A percentile compares a stretch with the other conserved stretches of the same genome.
Conservation (phyloP, 2,329 filamentous ascomycete species). For the Cercospora beticola region DNA sequence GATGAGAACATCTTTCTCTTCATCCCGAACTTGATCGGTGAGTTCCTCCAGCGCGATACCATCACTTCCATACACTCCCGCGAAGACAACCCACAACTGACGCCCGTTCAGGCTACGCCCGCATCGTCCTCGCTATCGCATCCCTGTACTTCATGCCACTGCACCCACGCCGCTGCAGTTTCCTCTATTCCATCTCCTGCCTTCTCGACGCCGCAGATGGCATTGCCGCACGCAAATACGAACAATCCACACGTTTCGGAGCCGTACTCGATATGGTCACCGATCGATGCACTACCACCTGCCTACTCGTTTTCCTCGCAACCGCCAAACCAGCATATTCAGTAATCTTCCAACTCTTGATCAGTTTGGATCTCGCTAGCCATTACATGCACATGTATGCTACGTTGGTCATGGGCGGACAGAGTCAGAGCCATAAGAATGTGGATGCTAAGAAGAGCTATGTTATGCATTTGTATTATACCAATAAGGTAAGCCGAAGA, state of each 20-base stretch:
- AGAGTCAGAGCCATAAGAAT: slow-evolving; percentile 83
- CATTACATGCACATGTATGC: slow-evolving; percentile 99
- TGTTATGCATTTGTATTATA: slow-evolving; percentile 93
- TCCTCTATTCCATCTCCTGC: slow-evolving; percentile 90
- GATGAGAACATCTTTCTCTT: slow-evolving; percentile 57
- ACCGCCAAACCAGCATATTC: slow-evolving; percentile 93
- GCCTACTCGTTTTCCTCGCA: slow-evolving; percentile 88
- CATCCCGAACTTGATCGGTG: slow-evolving; percentile 54
- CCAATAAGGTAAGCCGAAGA: slow-evolving; percentile 73
- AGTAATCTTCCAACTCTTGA: slow-evolving; percentile 89
- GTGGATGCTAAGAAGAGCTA: slow-evolving; percentile 84
- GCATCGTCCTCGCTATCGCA: slow-evolving; percentile 66
- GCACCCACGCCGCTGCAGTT: slow-evolving; percentile 90
- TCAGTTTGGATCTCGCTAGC: slow-evolving; percentile 87
- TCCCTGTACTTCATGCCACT: slow-evolving; percentile 99
- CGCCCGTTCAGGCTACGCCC: slow-evolving; percentile 46
- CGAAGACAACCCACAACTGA: not conserved
- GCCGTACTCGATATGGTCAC: slow-evolving; percentile 99
- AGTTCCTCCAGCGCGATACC: slow-evolving; percentile 13
- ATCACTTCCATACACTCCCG: not conserved
- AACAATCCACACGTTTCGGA: slow-evolving; percentile 93
- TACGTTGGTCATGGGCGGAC: slow-evolving; percentile 81
- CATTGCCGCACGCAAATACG: slow-evolving; percentile 79
- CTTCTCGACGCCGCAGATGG: slow-evolving; percentile 94
- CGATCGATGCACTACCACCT: slow-evolving; percentile 93